Conservation (phyloP, 495 filamentous ascomycete species). For the Oidiodendron maius region DNA sequence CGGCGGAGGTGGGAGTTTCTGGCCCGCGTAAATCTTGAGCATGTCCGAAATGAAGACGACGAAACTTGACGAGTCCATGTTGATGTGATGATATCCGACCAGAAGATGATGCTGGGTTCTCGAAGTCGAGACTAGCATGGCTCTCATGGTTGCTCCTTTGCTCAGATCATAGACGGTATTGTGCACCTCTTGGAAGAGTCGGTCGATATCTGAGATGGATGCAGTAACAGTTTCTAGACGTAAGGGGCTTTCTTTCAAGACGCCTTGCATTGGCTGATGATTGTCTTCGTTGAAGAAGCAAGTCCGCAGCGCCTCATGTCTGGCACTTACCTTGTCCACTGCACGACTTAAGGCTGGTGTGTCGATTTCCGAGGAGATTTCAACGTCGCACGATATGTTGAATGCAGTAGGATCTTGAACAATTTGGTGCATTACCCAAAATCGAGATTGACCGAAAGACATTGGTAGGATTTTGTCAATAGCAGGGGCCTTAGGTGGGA, state of each 20-base stretch:
- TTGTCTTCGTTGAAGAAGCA: conserved; percentile 16
- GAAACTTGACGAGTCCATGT: conserved; percentile 40
- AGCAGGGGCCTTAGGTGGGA: too few relatives aligned
- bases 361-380: neutral
- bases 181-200: conserved; percentile 5
- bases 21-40: conserved; percentile 28
- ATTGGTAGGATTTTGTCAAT: too few relatives aligned
- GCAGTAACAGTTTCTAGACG: conserved; percentile 12
- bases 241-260: conserved; percentile 9
- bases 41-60: conserved; percentile 31
- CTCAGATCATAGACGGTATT: conserved; percentile 17
- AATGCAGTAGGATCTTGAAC: conserved; percentile 26
- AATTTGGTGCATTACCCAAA: neutral
- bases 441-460: neutral
- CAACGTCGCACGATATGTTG: conserved; percentile 17
- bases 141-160: conserved; percentile 11
- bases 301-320: conserved; percentile 18
- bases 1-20: conserved; percentile 2
- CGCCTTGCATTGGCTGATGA: conserved; percentile 5
- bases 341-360: neutral
- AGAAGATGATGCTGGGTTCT: conserved; percentile 14
- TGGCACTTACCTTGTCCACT: neutral
- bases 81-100: conserved; percentile 38
- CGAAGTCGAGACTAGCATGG: conserved; percentile 8
- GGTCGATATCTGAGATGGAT: conserved; percentile 13